Percentiles rank a stretch among this genome's conserved stretches.
Evolutionary conservation across 148 eudicot species (phyloP).

Genomic region (Bassia scoparia): DNA sequence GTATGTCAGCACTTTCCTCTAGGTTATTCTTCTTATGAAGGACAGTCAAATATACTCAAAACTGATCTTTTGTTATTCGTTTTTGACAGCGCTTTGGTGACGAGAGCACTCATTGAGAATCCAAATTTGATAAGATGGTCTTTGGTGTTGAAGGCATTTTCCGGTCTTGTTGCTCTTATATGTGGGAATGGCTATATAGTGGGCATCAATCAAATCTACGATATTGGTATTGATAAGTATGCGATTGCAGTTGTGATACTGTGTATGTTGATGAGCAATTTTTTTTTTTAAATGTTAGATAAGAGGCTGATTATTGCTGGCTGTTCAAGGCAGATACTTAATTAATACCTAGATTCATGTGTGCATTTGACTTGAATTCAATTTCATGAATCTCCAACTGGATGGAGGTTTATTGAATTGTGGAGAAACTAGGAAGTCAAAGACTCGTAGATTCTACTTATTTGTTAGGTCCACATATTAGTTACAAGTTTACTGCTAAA

Average conservation of each 20-base stretch:
- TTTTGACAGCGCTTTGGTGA: slow-evolving; percentile 75
- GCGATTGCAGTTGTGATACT: slow-evolving; percentile 27
- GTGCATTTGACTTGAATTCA: slow-evolving; percentile 3
- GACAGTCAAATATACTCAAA: slow-evolving; percentile 8
- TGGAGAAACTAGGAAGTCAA: neutral
- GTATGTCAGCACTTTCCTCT: slow-evolving; percentile 43
- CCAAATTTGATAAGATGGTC: slow-evolving; percentile 87
- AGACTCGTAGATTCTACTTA: neutral
- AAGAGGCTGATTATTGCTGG: neutral
- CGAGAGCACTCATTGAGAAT: slow-evolving; percentile 85
- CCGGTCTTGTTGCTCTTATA: slow-evolving; percentile 84
- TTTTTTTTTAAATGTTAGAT: neutral
- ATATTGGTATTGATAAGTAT: slow-evolving; percentile 99
- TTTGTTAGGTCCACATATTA: slow-evolving; percentile 7
- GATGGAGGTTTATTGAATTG: neutral
- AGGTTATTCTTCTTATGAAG: neutral
- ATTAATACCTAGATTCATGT: neutral
- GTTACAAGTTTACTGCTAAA: no score
- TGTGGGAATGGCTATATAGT: slow-evolving; percentile 98
- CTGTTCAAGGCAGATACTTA: neutral
- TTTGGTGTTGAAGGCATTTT: slow-evolving; percentile 66
- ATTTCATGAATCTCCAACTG: neutral
- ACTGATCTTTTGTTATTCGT: slow-evolving; percentile 19
- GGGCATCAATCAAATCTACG: slow-evolving; percentile 99
- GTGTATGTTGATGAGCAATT: slow-evolving; percentile 9